Percentiles rank a stretch among this genome's conserved stretches.
phyloP scores from a whole-genome alignment of 768 basidiomycete genomes.

The Cystobasidium ongulense region DNA sequence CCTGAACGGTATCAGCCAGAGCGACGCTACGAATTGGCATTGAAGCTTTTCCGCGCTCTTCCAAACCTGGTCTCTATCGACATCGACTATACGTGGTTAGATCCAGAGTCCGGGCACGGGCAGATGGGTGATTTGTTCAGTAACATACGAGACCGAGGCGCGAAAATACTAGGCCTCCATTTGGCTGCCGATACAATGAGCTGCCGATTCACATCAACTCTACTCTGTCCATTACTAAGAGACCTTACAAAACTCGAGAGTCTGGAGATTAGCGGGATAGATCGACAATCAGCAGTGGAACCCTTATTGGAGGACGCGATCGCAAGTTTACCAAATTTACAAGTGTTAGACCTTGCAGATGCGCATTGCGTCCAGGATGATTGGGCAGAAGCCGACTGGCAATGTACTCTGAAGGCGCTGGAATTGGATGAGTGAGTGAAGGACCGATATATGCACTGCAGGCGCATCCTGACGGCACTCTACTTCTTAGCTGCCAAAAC shows the following conservation, averaged over 20 bases:
- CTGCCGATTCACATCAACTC: not conserved
- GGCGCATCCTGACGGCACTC: not conserved
- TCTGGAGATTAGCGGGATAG: not conserved
- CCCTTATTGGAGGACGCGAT: not conserved
- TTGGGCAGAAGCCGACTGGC: constrained; percentile 22
- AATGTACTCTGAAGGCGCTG: not conserved
- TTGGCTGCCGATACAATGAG: not conserved
- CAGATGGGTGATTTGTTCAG: not conserved
- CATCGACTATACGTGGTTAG: not conserved
- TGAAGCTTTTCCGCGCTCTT: not conserved
- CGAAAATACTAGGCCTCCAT: not conserved
- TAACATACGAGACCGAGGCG: constrained; percentile 2
- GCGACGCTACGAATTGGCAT: not conserved
- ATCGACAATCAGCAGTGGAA: not conserved
- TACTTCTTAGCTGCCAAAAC: constrained; percentile 5
- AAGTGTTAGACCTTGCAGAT: not conserved
- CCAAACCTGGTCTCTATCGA: constrained; percentile 14
- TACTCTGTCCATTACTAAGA: not conserved
- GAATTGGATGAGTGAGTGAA: constrained; percentile 15
- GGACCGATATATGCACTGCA: not conserved
- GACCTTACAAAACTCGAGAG: not conserved
- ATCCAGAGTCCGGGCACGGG: no score
- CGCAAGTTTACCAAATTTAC: not conserved
- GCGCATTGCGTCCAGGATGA: not conserved
- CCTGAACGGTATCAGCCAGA: not conserved